phyloP scores from a whole-genome alignment of 805 yeast genomes.

The Suhomyces pyralidae region DNA sequence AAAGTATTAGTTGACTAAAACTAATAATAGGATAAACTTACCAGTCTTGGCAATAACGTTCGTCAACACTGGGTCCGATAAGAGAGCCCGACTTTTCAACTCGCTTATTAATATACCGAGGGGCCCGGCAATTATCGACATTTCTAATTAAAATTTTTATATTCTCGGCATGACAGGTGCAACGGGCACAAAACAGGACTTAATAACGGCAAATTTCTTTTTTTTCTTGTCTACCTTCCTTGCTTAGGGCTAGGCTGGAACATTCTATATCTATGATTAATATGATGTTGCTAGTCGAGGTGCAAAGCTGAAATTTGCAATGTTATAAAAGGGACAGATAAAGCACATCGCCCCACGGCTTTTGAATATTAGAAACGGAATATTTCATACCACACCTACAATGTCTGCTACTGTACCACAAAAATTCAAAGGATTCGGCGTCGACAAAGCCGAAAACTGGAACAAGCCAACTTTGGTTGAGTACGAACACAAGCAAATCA shows the following conservation, averaged over 20 bases:
- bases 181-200: neutral
- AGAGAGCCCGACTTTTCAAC: neutral
- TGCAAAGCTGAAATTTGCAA: neutral
- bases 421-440: constrained; percentile 61
- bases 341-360: too few relatives aligned
- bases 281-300: neutral
- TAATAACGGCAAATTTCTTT: neutral
- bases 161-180: neutral
- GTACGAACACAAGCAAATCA: constrained; percentile 44
- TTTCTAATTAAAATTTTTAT: too few relatives aligned
- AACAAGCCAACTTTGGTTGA: constrained; percentile 50
- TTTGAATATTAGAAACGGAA: too few relatives aligned
- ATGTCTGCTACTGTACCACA: constrained; percentile 35
- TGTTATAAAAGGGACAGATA: neutral
- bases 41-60: neutral
- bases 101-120: neutral
- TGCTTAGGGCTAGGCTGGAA: neutral
- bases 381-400: neutral
- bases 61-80: too few relatives aligned
- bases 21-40: neutral
- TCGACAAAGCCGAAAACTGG: constrained; percentile 50
- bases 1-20: neutral
- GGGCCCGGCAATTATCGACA: neutral
- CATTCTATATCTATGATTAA: neutral
- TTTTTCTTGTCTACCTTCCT: neutral